Evolutionary conservation across 139 green algal species (phyloP).

Genomic region (Axilococcus clingmanii): DNA sequence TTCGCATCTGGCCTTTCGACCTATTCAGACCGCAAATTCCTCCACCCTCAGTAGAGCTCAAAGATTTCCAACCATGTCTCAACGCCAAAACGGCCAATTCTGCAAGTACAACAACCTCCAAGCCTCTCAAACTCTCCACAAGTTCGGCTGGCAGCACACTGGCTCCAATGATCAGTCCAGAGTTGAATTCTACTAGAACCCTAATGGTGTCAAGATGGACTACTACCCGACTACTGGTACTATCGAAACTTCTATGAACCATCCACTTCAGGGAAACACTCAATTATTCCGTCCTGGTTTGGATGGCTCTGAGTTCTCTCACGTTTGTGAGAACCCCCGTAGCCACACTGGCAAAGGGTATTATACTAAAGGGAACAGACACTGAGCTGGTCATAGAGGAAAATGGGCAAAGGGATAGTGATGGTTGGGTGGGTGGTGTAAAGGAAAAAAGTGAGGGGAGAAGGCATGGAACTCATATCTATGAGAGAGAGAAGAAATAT

Average conservation of each 20-base stretch:
- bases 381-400: too few relatives aligned
- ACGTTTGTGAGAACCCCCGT: not conserved
- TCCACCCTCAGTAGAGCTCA: too few relatives aligned
- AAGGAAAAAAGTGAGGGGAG: too few relatives aligned
- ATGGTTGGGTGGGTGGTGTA: too few relatives aligned
- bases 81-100: not conserved
- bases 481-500: too few relatives aligned
- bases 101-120: not conserved
- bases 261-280: not conserved
- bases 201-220: conserved; percentile 1
- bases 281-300: not conserved
- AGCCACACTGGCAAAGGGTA: not conserved
- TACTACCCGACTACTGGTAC: conserved; percentile 1
- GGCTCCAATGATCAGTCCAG: not conserved
- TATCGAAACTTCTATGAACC: not conserved
- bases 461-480: too few relatives aligned
- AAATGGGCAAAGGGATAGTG: too few relatives aligned
- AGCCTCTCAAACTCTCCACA: not conserved
- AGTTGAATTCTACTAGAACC: not conserved
- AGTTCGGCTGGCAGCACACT: not conserved
- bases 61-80: conserved; percentile 1
- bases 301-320: not conserved
- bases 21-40: too few relatives aligned
- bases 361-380: conserved; percentile 2
- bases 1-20: too few relatives aligned